Base-by-base conservation (phyloP, 306 rosid species). In the Dryas drummondii region DNA sequence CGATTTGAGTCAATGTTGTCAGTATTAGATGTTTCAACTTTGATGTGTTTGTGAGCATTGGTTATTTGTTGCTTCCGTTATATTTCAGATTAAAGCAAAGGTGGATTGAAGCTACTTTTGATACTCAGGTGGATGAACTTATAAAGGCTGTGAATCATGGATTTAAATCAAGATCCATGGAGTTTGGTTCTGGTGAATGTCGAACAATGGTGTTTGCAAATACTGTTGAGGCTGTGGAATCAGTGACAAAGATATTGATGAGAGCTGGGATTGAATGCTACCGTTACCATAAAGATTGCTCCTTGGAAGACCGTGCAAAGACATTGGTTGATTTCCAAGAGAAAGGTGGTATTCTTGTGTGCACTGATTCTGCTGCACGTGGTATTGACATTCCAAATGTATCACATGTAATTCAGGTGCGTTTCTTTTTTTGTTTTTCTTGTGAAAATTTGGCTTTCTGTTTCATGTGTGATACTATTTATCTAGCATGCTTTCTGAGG, bases 291-390 rank as follows among this genome's bases (percentile, higher is more conserved):
- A 94, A 94, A 81, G 83, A 86, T 76, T 78, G 96, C 86, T 73
- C 92, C 53, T 88, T 92, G 90, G 99, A 94, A 83, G 97, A 85
- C 84, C 93, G 97, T 48, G 84, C 93, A 62, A 86, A 86, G 72
- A 83, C 91, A 71, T 81, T 92, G 40, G 73, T 83, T 78, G 96
- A 88, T 80, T 92, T 94, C 81, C 80, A 83, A 27, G 84, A 88
- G 82, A 88, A 86, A 67, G 99, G 99, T 81, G 97, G 99, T 60
- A 81, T 92, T 86, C 90, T 94, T 79, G 97, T 92, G 66, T 94
- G 97, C 76, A 94, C 99, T 46, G 99, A 92, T 85, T 97, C 99
- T 69, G 99, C 96, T 65, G 92, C 99, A 27, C 93, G 97, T 71
- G 97, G 99, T 53, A 89, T 92, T 79, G 97, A 94, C 82, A 91